A percentile compares a stretch with the other conserved stretches of the same genome.
Conservation (phyloP, 805 yeast species). For the Yamadazyma phyllophila region DNA sequence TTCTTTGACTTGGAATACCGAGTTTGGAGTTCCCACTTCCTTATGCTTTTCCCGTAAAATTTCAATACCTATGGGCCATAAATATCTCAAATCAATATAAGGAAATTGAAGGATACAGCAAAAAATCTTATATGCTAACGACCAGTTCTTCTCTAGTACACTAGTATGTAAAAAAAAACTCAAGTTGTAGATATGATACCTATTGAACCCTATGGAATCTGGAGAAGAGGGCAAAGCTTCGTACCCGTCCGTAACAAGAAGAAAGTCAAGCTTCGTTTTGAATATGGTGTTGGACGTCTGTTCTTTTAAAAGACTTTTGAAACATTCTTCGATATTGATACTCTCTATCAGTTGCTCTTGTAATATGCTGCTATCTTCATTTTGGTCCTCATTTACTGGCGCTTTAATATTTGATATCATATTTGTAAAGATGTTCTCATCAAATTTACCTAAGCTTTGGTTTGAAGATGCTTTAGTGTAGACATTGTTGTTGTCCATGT, state of each 20-base stretch:
- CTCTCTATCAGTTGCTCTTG: background rate
- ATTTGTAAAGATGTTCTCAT: constrained; percentile 2
- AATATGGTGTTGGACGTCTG: background rate
- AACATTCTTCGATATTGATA: background rate
- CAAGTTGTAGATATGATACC: constrained; percentile 33
- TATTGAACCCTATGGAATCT: background rate
- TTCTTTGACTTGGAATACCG: constrained; percentile 13
- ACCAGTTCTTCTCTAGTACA: constrained; percentile 52
- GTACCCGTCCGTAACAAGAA: constrained; percentile 3
- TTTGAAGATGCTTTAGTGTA: constrained; percentile 5
- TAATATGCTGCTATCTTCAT: background rate
- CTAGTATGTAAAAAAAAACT: constrained; percentile 48
- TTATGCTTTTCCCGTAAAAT: constrained; percentile 33
- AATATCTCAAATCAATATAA: constrained; percentile 48
- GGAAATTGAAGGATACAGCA: constrained; percentile 48
- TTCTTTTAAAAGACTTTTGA: background rate
- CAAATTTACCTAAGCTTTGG: constrained; percentile 6
- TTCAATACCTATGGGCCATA: constrained; percentile 67
- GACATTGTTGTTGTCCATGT: constrained; percentile 11
- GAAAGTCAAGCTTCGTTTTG: constrained; percentile 4
- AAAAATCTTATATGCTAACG: constrained; percentile 51
- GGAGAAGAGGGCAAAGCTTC: constrained; percentile 3
- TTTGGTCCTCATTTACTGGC: background rate
- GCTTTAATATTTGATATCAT: background rate
- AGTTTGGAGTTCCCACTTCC: background rate